Evolutionary conservation across 768 basidiomycete species (phyloP).

Genomic region (Pleurotus tuoliensis): DNA sequence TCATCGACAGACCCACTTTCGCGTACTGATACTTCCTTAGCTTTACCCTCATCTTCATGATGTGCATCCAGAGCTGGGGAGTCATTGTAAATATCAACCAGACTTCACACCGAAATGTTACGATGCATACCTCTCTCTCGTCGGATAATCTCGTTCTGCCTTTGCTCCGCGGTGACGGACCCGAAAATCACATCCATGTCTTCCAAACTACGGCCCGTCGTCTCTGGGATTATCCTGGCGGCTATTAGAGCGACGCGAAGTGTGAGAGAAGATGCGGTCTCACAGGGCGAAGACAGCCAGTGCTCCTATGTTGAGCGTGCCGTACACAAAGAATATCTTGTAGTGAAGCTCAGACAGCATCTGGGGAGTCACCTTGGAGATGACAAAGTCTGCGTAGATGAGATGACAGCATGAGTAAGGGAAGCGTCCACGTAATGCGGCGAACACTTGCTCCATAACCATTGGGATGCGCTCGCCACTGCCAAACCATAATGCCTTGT

Average conservation of each 20-base stretch:
- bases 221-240: conserved; percentile 53
- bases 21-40: too few relatives aligned
- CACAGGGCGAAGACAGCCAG: conserved; percentile 68
- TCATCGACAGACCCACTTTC: too few relatives aligned
- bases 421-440: not conserved
- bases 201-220: conserved; percentile 52
- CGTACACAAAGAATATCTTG: conserved; percentile 78
- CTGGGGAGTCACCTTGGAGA: conserved; percentile 69
- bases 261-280: conserved; percentile 15
- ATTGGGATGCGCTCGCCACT: conserved; percentile 72
- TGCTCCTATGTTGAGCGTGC: conserved; percentile 64
- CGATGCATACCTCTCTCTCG: conserved; percentile 32
- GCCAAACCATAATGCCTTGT: conserved; percentile 80
- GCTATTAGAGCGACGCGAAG: not conserved
- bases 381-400: conserved; percentile 52
- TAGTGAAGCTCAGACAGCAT: conserved; percentile 59
- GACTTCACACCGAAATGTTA: too few relatives aligned
- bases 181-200: conserved; percentile 56
- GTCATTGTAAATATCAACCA: too few relatives aligned
- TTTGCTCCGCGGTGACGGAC: conserved; percentile 47
- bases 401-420: not conserved
- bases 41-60: too few relatives aligned
- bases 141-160: conserved; percentile 47
- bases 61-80: too few relatives aligned
- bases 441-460: conserved; percentile 65